These are phyloP conservation scores for Microsporum canis DNA, from an alignment of 2,329 filamentous ascomycete species.

Conservation along the genomic window DNA sequence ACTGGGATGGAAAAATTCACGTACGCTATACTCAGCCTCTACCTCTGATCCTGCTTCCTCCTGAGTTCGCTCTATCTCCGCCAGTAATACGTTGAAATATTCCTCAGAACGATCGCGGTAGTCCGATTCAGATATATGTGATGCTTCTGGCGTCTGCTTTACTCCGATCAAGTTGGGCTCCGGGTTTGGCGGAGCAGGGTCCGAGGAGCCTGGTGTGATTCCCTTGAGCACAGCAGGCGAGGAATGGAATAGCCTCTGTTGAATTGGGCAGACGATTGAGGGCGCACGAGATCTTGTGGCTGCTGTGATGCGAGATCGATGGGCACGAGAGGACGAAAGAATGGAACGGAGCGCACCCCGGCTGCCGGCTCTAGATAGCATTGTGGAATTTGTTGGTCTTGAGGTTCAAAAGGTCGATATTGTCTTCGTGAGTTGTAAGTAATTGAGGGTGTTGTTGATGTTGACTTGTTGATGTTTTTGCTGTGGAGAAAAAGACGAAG, in stretches of 20 bases:
- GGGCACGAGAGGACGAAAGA: constrained; percentile 15
- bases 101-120: constrained; percentile 69
- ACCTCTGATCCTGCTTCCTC: constrained; percentile 59
- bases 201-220: constrained; percentile 49
- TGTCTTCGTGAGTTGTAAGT: background rate
- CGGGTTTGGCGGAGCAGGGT: constrained; percentile 38
- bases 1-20: constrained; percentile 20
- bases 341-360: constrained; percentile 32
- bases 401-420: no score
- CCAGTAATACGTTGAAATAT: constrained; percentile 54
- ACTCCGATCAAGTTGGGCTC: constrained; percentile 31
- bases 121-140: constrained; percentile 55
- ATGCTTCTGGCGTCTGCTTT: constrained; percentile 40
- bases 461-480: background rate
- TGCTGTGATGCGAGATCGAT: constrained; percentile 11
- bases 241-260: constrained; percentile 25
- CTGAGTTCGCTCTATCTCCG: constrained; percentile 58
- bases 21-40: constrained; percentile 81
- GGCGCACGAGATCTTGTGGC: constrained; percentile 4
- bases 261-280: background rate
- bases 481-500: background rate
- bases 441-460: background rate
- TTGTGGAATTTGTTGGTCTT: constrained; percentile 18
- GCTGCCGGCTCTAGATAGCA: constrained; percentile 27
- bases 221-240: constrained; percentile 35